A percentile compares a stretch with the other conserved stretches of the same genome.
These are phyloP conservation scores for Ambispora gerdemannii DNA, from an alignment of 192 early-diverging fungal genomes.

Conservation along the genomic window DNA sequence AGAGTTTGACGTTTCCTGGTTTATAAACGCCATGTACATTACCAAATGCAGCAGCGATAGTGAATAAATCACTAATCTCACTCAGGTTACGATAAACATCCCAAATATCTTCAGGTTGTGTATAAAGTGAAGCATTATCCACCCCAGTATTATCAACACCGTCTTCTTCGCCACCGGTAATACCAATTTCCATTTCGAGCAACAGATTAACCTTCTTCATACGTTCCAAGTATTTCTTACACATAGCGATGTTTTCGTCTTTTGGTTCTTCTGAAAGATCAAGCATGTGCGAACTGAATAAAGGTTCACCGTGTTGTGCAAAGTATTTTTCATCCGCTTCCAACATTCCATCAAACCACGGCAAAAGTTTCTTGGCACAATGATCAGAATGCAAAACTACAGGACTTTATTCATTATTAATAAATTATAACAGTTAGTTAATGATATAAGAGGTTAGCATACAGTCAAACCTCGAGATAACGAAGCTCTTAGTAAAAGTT, in stretches of 20 bases:
- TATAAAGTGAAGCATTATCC: slow-evolving; percentile 89
- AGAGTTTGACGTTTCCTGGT: slow-evolving; percentile 92
- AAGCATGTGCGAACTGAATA: slow-evolving; percentile 98
- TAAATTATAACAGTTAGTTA: slow-evolving; percentile 8
- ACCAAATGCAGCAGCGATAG: slow-evolving; percentile 94
- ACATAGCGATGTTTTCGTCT: slow-evolving; percentile 90
- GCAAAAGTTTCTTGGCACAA: slow-evolving; percentile 95
- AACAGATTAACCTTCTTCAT: slow-evolving; percentile 84
- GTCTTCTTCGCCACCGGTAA: slow-evolving; percentile 98
- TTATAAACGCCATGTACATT: slow-evolving; percentile 97
- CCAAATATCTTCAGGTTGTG: slow-evolving; percentile 93
- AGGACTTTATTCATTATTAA: slow-evolving; percentile 38
- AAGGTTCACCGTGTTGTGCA: slow-evolving; percentile 86
- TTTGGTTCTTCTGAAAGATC: slow-evolving; percentile 93
- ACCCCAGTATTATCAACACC: slow-evolving; percentile 94
- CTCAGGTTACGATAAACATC: slow-evolving; percentile 91
- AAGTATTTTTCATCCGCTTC: slow-evolving; percentile 94
- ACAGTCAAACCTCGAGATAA: too few relatives aligned
- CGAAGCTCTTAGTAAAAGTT: too few relatives aligned
- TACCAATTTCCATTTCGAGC: slow-evolving; percentile 98
- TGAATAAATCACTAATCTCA: slow-evolving; percentile 83
- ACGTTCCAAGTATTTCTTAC: slow-evolving; percentile 87
- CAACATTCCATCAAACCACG: slow-evolving; percentile 98
- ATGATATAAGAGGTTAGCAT: too few relatives aligned
- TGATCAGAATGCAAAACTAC: slow-evolving; percentile 90